Evolutionary conservation across 1,284 basidiomycete genomes (phyloP).

Genomic region (Ceratobasidium sp.): DNA sequence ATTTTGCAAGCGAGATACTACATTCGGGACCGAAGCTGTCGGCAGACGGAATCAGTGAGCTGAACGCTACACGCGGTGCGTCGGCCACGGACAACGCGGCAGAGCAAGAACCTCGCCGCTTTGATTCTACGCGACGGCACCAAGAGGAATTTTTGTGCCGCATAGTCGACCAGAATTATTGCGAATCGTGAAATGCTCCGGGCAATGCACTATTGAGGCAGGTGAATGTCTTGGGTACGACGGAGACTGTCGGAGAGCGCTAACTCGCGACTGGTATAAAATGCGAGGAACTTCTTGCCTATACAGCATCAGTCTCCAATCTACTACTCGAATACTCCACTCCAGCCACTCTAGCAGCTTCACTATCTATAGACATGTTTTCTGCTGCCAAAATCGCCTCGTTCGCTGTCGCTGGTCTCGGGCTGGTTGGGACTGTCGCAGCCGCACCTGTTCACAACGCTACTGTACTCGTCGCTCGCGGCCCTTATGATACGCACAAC

Average conservation of each 20-base stretch:
- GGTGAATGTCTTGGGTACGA: background rate
- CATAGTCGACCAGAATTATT: background rate
- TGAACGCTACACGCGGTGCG: slow-evolving; percentile 1
- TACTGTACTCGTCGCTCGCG: slow-evolving; percentile 32
- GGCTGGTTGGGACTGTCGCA: slow-evolving; percentile 9
- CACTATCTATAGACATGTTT: background rate
- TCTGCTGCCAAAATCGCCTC: slow-evolving; percentile 10
- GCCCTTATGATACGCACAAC: slow-evolving; percentile 45
- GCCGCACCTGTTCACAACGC: slow-evolving; percentile 38
- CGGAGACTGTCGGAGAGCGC: no score
- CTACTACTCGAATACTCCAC: background rate
- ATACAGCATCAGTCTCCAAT: background rate
- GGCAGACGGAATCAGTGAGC: background rate
- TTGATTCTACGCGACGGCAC: slow-evolving; percentile 5
- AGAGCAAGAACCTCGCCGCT: background rate
- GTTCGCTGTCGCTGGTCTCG: slow-evolving; percentile 13
- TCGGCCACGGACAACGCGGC: slow-evolving; percentile 1
- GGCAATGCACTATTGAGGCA: background rate
- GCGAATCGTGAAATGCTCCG: background rate
- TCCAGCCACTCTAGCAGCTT: background rate
- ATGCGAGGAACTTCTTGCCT: background rate
- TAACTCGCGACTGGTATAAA: background rate
- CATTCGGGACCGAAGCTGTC: background rate
- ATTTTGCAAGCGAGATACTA: no score
- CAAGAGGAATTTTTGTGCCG: background rate